Conservation (phyloP, 1,139 yeast genomes). For the Blastobotrys serpentis region DNA sequence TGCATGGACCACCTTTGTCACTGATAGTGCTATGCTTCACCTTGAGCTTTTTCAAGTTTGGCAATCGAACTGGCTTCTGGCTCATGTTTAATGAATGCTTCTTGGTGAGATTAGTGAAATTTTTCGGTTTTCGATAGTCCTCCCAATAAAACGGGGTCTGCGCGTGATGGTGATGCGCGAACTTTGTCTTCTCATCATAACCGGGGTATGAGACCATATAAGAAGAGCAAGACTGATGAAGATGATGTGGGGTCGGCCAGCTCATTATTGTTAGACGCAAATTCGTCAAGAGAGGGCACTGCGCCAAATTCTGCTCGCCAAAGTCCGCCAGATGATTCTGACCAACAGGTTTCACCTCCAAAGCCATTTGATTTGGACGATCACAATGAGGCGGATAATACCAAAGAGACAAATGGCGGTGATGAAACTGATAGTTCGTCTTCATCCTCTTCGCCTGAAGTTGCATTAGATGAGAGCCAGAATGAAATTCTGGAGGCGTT, state of each 20-base stretch:
- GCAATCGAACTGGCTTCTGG: slow-evolving; percentile 47
- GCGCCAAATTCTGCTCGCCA: slow-evolving; percentile 2
- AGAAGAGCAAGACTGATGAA: slow-evolving; percentile 12
- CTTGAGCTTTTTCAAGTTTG: slow-evolving; percentile 73
- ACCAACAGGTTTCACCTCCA: background rate
- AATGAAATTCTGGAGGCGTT: slow-evolving; percentile 29
- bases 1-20: slow-evolving; percentile 64
- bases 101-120: slow-evolving; percentile 1
- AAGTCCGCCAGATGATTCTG: background rate
- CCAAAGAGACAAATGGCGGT: slow-evolving; percentile 1
- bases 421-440: slow-evolving; percentile 5
- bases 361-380: slow-evolving; percentile 8
- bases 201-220: slow-evolving; percentile 14
- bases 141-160: too few relatives aligned
- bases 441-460: slow-evolving; percentile 10
- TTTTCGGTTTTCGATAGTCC: too few relatives aligned
- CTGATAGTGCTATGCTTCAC: slow-evolving; percentile 65
- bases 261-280: background rate
- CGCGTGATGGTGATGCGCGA: slow-evolving; percentile 2
- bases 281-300: slow-evolving; percentile 1
- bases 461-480: slow-evolving; percentile 22
- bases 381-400: too few relatives aligned
- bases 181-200: background rate
- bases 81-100: slow-evolving; percentile 7
- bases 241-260: slow-evolving; percentile 4